Conservation (phyloP, 495 filamentous ascomycete species). For the Penicillium goetzii region DNA sequence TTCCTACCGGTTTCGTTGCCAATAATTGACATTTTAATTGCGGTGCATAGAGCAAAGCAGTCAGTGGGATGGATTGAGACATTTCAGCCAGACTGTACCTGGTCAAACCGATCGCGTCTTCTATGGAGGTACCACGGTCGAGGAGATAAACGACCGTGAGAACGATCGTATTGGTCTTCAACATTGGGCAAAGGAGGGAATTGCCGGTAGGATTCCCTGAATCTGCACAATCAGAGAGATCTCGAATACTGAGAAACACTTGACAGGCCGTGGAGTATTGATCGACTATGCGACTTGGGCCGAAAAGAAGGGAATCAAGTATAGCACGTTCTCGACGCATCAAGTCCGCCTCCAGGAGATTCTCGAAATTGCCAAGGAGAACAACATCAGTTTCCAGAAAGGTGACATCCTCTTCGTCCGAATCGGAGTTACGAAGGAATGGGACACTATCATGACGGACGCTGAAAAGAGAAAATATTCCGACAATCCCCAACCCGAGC, state of each 20-base stretch:
- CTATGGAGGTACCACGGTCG: conserved; percentile 52
- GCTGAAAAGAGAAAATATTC: conserved; percentile 39
- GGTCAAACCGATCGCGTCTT: conserved; percentile 46
- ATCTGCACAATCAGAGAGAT: not conserved
- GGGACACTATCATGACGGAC: conserved; percentile 43
- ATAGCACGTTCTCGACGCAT: conserved; percentile 43
- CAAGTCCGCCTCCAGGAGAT: conserved; percentile 48
- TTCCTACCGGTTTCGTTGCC: not conserved
- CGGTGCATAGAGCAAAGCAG: conserved; percentile 55
- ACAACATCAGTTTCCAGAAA: conserved; percentile 44
- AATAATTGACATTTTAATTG: conserved; percentile 4
- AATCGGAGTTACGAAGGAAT: conserved; percentile 49
- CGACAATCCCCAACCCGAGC: conserved; percentile 28
- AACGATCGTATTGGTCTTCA: conserved; percentile 55
- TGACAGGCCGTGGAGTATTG: conserved; percentile 56
- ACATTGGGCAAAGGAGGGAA: conserved; percentile 48
- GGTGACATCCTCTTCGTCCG: conserved; percentile 61
- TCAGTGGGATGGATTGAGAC: conserved; percentile 75
- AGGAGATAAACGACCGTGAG: conserved; percentile 53
- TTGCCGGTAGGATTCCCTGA: conserved; percentile 38
- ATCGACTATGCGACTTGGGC: conserved; percentile 59
- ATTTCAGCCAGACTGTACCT: conserved; percentile 44
- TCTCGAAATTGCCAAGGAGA: conserved; percentile 39
- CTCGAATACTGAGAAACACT: not conserved
- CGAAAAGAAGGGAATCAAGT: conserved; percentile 39